These are phyloP conservation scores for Oryza coarctata DNA, from an alignment of 176 grass and related monocot genomes.

Conservation along the genomic window DNA sequence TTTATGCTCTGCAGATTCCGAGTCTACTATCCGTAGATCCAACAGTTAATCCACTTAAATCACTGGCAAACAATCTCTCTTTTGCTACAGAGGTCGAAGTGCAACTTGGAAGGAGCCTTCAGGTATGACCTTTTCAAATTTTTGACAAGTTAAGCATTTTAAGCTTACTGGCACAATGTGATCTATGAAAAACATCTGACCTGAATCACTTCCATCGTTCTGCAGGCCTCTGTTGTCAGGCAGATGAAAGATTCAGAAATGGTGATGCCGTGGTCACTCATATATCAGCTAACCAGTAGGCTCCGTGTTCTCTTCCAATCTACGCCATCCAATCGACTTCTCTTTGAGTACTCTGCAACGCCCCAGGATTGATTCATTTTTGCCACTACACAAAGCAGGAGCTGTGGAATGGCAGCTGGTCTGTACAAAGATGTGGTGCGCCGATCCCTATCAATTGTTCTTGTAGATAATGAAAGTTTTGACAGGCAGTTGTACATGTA, in stretches of 20 bases:
- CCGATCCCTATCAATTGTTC: constrained; percentile 13
- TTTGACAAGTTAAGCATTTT: constrained; percentile 8
- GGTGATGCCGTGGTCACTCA: constrained; percentile 92
- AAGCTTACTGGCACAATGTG: constrained; percentile 10
- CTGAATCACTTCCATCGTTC: background rate
- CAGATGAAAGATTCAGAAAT: constrained; percentile 99
- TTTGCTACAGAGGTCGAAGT: constrained; percentile 97
- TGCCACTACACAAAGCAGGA: background rate
- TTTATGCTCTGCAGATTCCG: constrained; percentile 90
- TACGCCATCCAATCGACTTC: constrained; percentile 90
- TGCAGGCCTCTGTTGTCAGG: constrained; percentile 94
- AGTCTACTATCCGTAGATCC: constrained; percentile 95
- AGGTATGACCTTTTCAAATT: constrained; percentile 43
- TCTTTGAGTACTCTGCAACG: constrained; percentile 91
- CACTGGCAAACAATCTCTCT: constrained; percentile 92
- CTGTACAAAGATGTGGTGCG: constrained; percentile 23
- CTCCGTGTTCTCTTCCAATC: constrained; percentile 95
- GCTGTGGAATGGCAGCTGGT: background rate
- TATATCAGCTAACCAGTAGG: constrained; percentile 82
- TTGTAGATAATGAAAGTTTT: constrained; percentile 50
- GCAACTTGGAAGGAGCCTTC: constrained; percentile 85
- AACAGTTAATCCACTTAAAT: constrained; percentile 91
- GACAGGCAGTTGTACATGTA: constrained; percentile 36
- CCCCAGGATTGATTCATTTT: constrained; percentile 69
- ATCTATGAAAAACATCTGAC: background rate